A percentile compares a stretch with the other conserved stretches of the same genome.
phyloP scores from a whole-genome alignment of 1,139 yeast species.

The Geotrichum candidum region DNA sequence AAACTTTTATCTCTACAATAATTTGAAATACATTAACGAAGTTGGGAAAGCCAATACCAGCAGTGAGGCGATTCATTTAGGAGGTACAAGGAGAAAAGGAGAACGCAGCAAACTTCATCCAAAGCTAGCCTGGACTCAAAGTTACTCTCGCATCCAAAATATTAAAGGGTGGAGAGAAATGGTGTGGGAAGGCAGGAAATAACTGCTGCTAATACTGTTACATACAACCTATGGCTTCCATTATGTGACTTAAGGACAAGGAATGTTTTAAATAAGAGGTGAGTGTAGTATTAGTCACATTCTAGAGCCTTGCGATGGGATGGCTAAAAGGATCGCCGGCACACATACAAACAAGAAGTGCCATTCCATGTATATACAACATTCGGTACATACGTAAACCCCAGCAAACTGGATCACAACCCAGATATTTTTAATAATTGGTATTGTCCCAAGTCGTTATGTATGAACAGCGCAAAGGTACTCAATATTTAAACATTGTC shows the following conservation, averaged over 20 bases:
- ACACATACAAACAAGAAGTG: background rate
- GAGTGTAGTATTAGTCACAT: background rate
- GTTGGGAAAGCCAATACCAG: background rate
- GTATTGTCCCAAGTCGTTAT: background rate
- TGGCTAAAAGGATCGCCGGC: background rate
- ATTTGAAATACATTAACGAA: slow-evolving; percentile 19
- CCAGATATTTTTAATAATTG: background rate
- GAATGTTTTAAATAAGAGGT: background rate
- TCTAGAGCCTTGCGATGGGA: background rate
- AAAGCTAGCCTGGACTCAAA: background rate
- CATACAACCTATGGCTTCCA: background rate
- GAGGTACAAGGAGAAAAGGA: background rate
- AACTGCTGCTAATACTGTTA: background rate
- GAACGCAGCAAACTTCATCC: slow-evolving; percentile 3
- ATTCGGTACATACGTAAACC: background rate
- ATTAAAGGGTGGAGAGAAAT: slow-evolving; percentile 10
- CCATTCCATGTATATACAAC: background rate
- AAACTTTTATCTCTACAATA: slow-evolving; percentile 25
- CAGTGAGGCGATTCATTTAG: background rate
- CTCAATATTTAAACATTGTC: background rate
- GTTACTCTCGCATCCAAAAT: background rate
- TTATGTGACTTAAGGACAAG: background rate
- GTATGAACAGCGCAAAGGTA: background rate
- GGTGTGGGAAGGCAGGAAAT: background rate
- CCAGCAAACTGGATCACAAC: background rate